Evolutionary conservation across 208 protist species (phyloP).

Genomic region (Acanthamoeba sp.): DNA sequence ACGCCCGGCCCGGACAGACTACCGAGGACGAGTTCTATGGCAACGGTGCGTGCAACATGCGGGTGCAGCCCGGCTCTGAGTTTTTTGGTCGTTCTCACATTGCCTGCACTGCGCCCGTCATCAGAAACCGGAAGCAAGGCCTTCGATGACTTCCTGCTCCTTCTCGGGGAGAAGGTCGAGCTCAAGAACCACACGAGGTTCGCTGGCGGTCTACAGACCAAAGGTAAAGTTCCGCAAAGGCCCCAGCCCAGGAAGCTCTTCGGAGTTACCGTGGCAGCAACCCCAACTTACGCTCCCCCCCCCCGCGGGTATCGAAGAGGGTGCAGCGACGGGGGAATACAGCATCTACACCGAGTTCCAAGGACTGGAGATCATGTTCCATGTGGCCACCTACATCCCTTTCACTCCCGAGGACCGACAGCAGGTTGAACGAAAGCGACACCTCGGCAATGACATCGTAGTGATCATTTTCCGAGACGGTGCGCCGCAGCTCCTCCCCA

Average conservation of each 20-base stretch:
- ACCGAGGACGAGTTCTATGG: slow-evolving; percentile 50
- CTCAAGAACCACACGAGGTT: neutral
- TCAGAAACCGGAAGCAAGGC: slow-evolving; percentile 39
- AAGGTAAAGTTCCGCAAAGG: too few relatives aligned
- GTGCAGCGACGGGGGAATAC: neutral
- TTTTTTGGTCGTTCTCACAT: neutral
- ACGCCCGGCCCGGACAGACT: neutral
- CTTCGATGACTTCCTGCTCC: slow-evolving; percentile 33
- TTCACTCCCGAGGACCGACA: slow-evolving; percentile 82
- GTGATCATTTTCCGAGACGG: slow-evolving; percentile 81
- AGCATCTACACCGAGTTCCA: slow-evolving; percentile 53
- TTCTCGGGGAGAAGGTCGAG: neutral
- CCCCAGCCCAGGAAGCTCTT: too few relatives aligned
- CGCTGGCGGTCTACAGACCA: neutral
- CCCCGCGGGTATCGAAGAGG: neutral
- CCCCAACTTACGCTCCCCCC: too few relatives aligned
- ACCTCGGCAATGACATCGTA: slow-evolving; percentile 82
- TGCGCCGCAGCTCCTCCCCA: neutral
- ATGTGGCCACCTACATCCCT: slow-evolving; percentile 83
- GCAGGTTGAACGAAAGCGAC: slow-evolving; percentile 83
- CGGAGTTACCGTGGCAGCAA: too few relatives aligned
- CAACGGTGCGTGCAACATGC: neutral
- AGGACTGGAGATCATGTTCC: slow-evolving; percentile 78
- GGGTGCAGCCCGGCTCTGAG: neutral
- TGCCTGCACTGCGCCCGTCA: neutral